These are phyloP conservation scores for Allium sativum DNA, from an alignment of 106 monocot genomes.

Conservation along the genomic window DNA sequence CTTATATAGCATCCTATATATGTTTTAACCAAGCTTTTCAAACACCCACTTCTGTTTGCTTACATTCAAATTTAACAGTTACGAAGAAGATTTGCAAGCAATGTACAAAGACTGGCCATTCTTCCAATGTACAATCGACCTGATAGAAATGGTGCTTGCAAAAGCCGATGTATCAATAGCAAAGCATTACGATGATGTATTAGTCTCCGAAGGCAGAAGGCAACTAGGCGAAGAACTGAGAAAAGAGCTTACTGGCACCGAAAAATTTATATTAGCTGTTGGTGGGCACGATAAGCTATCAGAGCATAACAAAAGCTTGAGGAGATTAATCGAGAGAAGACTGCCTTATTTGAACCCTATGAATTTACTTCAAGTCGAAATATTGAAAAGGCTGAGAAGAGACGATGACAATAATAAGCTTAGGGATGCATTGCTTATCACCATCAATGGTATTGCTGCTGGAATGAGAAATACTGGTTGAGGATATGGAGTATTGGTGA, in stretches of 20 bases:
- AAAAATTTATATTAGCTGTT: slow-evolving; percentile 45
- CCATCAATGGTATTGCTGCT: slow-evolving; percentile 84
- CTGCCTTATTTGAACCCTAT: slow-evolving; percentile 73
- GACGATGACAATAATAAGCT: slow-evolving; percentile 64
- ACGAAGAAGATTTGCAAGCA: slow-evolving; percentile 37
- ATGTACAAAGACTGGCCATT: slow-evolving; percentile 97
- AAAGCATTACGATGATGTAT: slow-evolving; percentile 64
- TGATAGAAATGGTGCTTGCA: slow-evolving; percentile 91
- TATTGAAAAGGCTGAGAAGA: slow-evolving; percentile 50
- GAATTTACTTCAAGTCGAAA: slow-evolving; percentile 87
- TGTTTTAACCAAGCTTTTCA: too few species aligned
- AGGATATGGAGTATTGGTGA: neutral
- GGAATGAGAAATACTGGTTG: slow-evolving; percentile 94
- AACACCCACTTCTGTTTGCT: too few species aligned
- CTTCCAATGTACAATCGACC: slow-evolving; percentile 70
- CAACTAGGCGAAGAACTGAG: slow-evolving; percentile 45
- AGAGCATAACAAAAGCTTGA: slow-evolving; percentile 49
- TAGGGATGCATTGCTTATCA: slow-evolving; percentile 72
- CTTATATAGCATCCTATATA: too few species aligned
- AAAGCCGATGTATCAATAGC: slow-evolving; percentile 72
- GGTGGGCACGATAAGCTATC: slow-evolving; percentile 70
- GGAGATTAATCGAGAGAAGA: slow-evolving; percentile 75
- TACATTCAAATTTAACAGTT: neutral
- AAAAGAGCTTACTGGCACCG: slow-evolving; percentile 38
- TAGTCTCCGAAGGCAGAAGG: slow-evolving; percentile 43